Evolutionary conservation across 202 grass and related monocot species (phyloP), one percentile per base, ranked within the genome.

Genomic region (Thinopyrum obtusiflorum): DNA sequence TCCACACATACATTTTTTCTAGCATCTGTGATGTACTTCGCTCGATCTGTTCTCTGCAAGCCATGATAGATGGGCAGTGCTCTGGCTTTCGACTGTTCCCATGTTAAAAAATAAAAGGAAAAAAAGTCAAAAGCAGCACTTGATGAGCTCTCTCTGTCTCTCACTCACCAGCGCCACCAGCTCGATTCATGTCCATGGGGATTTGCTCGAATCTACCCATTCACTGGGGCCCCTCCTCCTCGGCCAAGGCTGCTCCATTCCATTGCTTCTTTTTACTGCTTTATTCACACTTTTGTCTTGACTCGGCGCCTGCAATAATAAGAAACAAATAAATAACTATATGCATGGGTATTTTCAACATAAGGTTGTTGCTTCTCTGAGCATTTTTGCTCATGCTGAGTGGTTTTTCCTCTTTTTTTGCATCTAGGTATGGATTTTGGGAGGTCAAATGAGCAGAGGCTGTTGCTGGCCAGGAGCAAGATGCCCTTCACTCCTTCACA

Each of bases 401-500:
- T 79, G 46, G 21, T 62, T 83, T 53, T 79, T 27, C 21, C 79
- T 82, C 37, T 4, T 44, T 44, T 11, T 44, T 12, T 39, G 36
- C 6, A 39, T 9, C 36, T 9, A 94, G 92, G 89, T 32, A 86
- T 89, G 89, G 87, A 82, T 61, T 82, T 83, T 61, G 89, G 83
- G 67, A 90, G 73, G 57, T 42, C 81, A 3, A 87, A 87, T 27
- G 87, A 87, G 23, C 87, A 84, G 67, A 88, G 83, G 86, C 82
- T 96, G 70, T 67, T 98, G 64, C 40, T 96, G 14, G 89, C 87
- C 13, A 92, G 93, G 82, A 88, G 80, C n/a, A 98, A 92, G 85
- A 88, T 90, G 67, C 91, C 92, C 21, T 98, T 98, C 85, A 98
- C 96, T 11, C 96, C 96, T 9, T 92, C 92, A 6, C 96, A 98